Evolutionary conservation across 495 filamentous ascomycete species (phyloP), one percentile per base, ranked within the genome.

Genomic region (Penicillium diatomitis): DNA sequence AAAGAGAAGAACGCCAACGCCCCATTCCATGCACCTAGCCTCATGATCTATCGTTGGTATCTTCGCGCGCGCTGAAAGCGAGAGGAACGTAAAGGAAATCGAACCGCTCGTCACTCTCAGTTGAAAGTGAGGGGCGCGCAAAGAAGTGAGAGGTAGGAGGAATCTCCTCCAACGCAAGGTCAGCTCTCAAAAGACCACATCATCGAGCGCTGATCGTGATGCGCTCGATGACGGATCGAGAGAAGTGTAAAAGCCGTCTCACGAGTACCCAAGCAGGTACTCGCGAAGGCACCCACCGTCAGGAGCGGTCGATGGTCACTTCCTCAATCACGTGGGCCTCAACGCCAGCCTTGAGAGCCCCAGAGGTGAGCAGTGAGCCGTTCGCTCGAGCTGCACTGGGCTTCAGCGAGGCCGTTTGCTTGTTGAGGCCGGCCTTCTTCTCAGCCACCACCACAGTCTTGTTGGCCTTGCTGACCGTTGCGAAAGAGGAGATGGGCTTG

Each of bases 11-110:
- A 66, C 62, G 56, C 62, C 66, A 55, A 63, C 59, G 50, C 53
- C 20, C 20, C 58, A 52, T 42, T 47, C 42, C 46, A 65, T 63
- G 62, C 57, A 61, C 45, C 48, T 6, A 29, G 61, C 50, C 56
- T 20, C 56, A 50, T 58, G 50, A 53, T 72, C 67, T 72, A 72
- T 69, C 67, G 49, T 53, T 71, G 69, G 67, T 71, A 72, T 72
- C 69, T 63, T 56, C 51, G 44, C 52, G 53, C 57, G 57, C 47
- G 34, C 54, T 44, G 49, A 40, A 57, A 47, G 43, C 47, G 50
- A 31, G 41, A 37, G 35, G 34, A 36, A 41, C 32, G 47, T 41
- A 50, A 44, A 37, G 30, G 31, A 28, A 41, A 28, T 28, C n/a
- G 33, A 32, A 33, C 12, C 3, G 31, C 27, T n/a, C 10, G 1